phyloP scores from a whole-genome alignment of 1,284 basidiomycete species.

The Chiua sp. region DNA sequence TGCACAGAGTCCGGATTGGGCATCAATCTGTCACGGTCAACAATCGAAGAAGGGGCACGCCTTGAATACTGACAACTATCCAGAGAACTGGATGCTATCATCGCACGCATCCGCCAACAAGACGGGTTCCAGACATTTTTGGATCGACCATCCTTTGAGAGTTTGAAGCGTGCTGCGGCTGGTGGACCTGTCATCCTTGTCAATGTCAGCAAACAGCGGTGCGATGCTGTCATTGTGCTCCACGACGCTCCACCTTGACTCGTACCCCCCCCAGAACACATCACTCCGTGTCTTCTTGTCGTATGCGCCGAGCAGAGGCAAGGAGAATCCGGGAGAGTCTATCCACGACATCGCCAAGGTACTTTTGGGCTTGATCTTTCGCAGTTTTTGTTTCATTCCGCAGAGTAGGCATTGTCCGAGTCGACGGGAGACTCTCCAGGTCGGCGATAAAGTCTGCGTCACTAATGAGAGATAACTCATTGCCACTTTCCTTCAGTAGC shows the following conservation, averaged over 20 bases:
- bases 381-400: constrained; percentile 30
- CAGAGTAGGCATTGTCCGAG: constrained; percentile 16
- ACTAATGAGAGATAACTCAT: constrained; percentile 13
- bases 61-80: constrained; percentile 23
- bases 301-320: constrained; percentile 13
- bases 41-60: constrained; percentile 17
- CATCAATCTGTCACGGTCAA: constrained; percentile 6
- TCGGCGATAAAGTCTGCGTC: constrained; percentile 39
- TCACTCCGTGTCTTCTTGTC: constrained; percentile 8
- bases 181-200: constrained; percentile 46
- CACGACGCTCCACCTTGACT: constrained; percentile 23
- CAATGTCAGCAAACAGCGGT: constrained; percentile 33
- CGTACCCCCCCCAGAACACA: constrained; percentile 24
- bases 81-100: constrained; percentile 20
- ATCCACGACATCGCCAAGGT: constrained; percentile 28
- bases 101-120: constrained; percentile 30
- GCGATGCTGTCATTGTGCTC: constrained; percentile 37
- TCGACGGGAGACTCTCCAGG: constrained; percentile 24
- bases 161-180: constrained; percentile 31
- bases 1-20: not conserved
- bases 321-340: constrained; percentile 24
- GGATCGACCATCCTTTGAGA: constrained; percentile 24
- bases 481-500: constrained; percentile 30
- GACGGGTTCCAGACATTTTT: constrained; percentile 36
- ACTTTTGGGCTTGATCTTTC: constrained; percentile 22